Percentiles rank a stretch among this genome's conserved stretches.
phyloP scores from a whole-genome alignment of 2,329 filamentous ascomycete genomes.

The Aspergillus tanneri region DNA sequence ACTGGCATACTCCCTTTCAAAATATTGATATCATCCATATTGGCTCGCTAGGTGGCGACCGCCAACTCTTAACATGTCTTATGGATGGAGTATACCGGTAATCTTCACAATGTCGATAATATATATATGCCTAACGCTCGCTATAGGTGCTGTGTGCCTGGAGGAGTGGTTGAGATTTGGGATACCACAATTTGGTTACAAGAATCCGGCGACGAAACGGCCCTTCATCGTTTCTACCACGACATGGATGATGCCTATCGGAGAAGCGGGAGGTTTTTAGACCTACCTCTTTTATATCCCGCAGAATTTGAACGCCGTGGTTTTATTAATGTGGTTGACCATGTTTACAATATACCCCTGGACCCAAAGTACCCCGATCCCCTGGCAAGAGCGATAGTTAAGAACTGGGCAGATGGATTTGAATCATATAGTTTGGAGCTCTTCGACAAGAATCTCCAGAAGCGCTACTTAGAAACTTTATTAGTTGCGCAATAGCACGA shows the following conservation, averaged over 20 bases:
- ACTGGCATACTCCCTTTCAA: not conserved
- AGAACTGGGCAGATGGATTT: not conserved
- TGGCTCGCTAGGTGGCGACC: not conserved
- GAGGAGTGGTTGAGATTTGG: not conserved
- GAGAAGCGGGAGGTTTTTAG: not conserved
- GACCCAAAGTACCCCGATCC: not conserved
- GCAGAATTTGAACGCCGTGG: not conserved
- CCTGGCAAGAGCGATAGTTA: not conserved
- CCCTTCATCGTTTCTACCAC: not conserved
- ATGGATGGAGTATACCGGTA: constrained; percentile 1
- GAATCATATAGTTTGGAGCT: constrained; percentile 3
- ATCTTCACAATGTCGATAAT: not conserved
- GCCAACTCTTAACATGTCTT: not conserved
- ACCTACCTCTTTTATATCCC: not conserved
- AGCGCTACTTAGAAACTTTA: not conserved
- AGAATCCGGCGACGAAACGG: not conserved
- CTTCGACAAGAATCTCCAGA: not conserved
- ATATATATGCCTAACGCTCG: not conserved
- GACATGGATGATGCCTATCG: not conserved
- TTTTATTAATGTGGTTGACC: not conserved
- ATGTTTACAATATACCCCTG: not conserved
- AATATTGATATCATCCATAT: not conserved
- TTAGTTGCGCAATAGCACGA: not conserved
- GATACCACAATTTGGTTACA: not conserved
- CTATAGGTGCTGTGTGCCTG: constrained; percentile 1